Conservation (phyloP, 2,329 filamentous ascomycete species). For the Grosmannia serpens region DNA sequence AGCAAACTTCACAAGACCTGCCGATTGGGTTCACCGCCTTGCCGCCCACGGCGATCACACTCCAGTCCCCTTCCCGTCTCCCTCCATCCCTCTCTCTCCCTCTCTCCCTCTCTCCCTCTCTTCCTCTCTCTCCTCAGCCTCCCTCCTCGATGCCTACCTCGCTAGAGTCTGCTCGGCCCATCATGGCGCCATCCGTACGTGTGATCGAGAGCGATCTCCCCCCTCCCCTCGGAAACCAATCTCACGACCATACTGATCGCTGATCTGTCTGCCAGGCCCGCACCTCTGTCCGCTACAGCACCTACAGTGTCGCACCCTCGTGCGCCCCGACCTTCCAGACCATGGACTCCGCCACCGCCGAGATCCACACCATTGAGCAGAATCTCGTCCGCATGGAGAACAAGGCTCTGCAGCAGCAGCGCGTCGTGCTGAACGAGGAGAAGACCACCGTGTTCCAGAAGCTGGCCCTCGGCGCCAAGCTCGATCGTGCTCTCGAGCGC, state of each 20-base stretch:
- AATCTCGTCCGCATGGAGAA: constrained; percentile 83
- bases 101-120: not conserved
- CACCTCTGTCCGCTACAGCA: constrained; percentile 46
- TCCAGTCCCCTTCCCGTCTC: not conserved
- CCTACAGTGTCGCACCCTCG: constrained; percentile 47
- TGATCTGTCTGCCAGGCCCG: constrained; percentile 28
- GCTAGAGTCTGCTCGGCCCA: constrained; percentile 48
- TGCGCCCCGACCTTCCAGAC: constrained; percentile 46
- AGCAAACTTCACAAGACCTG: not conserved
- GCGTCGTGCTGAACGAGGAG: constrained; percentile 65
- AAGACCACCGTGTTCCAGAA: constrained; percentile 77
- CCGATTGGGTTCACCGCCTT: not conserved
- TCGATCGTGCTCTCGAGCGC: constrained; percentile 75
- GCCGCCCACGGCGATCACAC: too few species aligned
- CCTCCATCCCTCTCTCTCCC: not conserved
- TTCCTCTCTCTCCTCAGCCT: not conserved
- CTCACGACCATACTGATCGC: not conserved
- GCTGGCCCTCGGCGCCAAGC: constrained; percentile 78
- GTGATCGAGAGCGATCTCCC: not conserved
- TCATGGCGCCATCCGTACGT: constrained; percentile 53
- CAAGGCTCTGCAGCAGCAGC: constrained; percentile 71
- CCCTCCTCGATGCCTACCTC: constrained; percentile 41
- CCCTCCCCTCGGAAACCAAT: not conserved
- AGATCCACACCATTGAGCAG: constrained; percentile 60
- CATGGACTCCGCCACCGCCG: constrained; percentile 42